Percentiles rank a stretch among this genome's conserved stretches.
These are phyloP conservation scores for Pichia sp. DNA, from an alignment of 1,139 yeast genomes.

Conservation along the genomic window DNA sequence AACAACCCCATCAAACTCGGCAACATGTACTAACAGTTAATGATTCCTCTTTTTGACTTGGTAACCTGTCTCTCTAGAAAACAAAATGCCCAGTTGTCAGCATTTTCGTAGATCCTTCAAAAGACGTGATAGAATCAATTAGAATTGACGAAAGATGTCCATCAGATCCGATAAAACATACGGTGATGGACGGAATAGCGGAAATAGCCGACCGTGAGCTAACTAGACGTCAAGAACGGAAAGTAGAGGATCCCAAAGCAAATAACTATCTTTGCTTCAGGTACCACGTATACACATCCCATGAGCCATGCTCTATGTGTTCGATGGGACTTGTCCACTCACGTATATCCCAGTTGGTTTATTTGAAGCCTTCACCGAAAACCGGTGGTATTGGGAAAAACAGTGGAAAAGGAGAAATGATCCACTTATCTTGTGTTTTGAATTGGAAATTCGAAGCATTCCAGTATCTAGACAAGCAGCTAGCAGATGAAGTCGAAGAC, in stretches of 20 bases:
- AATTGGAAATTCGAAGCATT: conserved; percentile 82
- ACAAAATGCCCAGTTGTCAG: conserved; percentile 39
- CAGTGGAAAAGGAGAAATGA: conserved; percentile 64
- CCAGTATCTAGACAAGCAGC: conserved; percentile 40
- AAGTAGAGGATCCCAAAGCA: conserved; percentile 10
- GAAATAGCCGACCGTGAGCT: conserved; percentile 51
- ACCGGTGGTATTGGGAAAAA: conserved; percentile 57
- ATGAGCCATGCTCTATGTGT: conserved; percentile 97
- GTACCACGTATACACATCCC: conserved; percentile 78
- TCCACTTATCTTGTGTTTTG: conserved; percentile 67
- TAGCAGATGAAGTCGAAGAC: conserved; percentile 26
- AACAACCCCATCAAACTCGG: background rate
- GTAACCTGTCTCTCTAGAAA: conserved; percentile 1
- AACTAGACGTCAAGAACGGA: conserved; percentile 30
- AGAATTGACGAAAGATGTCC: conserved; percentile 38
- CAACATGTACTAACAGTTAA: background rate
- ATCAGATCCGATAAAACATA: conserved; percentile 56
- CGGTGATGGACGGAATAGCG: conserved; percentile 68
- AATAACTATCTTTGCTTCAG: conserved; percentile 65
- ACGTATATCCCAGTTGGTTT: conserved; percentile 66
- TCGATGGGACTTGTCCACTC: conserved; percentile 95
- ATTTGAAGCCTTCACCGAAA: conserved; percentile 41
- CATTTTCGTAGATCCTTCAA: conserved; percentile 46
- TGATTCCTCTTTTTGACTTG: background rate
- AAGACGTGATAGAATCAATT: conserved; percentile 35